Evolutionary conservation across 2,329 filamentous ascomycete genomes (phyloP), one percentile per base, ranked within the genome.

Genomic region (Arthroderma sp.): DNA sequence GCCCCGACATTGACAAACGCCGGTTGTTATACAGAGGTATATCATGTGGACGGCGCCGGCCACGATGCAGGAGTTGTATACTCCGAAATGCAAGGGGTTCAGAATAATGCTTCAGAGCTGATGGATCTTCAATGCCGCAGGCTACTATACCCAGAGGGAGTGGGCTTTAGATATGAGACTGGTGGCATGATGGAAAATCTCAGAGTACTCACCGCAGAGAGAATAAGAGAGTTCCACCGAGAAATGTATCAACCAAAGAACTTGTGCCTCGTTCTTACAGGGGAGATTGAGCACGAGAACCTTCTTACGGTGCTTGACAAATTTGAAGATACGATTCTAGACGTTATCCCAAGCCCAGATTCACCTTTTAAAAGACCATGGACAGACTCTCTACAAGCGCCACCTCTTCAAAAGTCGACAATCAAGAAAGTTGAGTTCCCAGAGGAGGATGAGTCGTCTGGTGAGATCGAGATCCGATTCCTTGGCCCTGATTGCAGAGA

Each of bases 161-260:
- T 94, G 57, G 93, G 93, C 2, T 98, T 96, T 68, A 85, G 91
- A 59, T 97, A 96, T 65, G 93, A 98, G 73, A 98, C 93, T n/a
- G 93, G 93, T 11, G 93, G 93, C 13, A 89, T 96, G 85, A 94
- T 94, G 76, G 88, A 95, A 65, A 86, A 90, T 35, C 78, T 98
- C 54, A 84, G 93, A 43, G 83, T 90, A 2, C 76, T 98, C 51
- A 93, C 89, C 0, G 84, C 90, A 1, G 87, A 96, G 55, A 84
- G 90, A 39, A 98, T 98, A 63, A 85, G 93, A n/a, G 83, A 85
- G 59, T 98, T 97, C 66, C 93, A 98, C 71, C 84, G 84, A 61
- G 87, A 91, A 62, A 97, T 98, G 91, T 98, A 98, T 67, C 91
- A 97, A 69, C 93, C 93, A 2, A 91, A 91, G 69, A 98, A 98